phyloP scores from a whole-genome alignment of 129 eudicot genomes.

The Escallonia herrerae region DNA sequence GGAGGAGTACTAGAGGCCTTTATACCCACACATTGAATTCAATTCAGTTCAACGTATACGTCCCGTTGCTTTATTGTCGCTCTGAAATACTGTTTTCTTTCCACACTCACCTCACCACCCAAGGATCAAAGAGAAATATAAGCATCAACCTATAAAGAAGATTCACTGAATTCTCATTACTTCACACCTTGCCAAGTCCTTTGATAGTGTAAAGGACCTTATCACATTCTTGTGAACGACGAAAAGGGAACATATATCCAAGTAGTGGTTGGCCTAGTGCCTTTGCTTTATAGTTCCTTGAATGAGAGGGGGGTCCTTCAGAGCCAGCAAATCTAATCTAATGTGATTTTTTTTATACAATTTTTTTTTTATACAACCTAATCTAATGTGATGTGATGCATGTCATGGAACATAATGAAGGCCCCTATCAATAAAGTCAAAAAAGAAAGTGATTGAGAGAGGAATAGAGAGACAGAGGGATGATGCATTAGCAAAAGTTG shows the following conservation, averaged over 20 bases:
- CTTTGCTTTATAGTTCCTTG: conserved; percentile 12
- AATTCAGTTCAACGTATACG: too few species aligned
- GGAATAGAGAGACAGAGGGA: not conserved
- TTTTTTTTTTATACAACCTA: too few species aligned
- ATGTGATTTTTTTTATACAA: too few species aligned
- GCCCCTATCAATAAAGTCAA: conserved; percentile 19
- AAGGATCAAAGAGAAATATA: conserved; percentile 11
- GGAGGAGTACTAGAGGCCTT: too few species aligned
- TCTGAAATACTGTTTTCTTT: too few species aligned
- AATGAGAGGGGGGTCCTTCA: not conserved
- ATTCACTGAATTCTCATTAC: conserved; percentile 13
- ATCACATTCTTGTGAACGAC: conserved; percentile 17
- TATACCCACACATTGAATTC: too few species aligned
- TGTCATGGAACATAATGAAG: conserved; percentile 18
- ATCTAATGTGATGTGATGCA: conserved; percentile 3
- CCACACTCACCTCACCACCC: not conserved
- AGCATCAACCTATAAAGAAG: conserved; percentile 12
- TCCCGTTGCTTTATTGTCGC: too few species aligned
- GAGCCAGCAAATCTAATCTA: conserved; percentile 4
- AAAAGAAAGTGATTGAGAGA: conserved; percentile 8
- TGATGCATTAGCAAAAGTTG: conserved; percentile 1
- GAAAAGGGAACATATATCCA: conserved; percentile 17
- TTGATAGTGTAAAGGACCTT: conserved; percentile 23
- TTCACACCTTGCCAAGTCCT: conserved; percentile 6
- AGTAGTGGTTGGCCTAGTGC: conserved; percentile 31